phyloP scores from a whole-genome alignment of 768 basidiomycete genomes.

The Hygrocybe punicea region DNA sequence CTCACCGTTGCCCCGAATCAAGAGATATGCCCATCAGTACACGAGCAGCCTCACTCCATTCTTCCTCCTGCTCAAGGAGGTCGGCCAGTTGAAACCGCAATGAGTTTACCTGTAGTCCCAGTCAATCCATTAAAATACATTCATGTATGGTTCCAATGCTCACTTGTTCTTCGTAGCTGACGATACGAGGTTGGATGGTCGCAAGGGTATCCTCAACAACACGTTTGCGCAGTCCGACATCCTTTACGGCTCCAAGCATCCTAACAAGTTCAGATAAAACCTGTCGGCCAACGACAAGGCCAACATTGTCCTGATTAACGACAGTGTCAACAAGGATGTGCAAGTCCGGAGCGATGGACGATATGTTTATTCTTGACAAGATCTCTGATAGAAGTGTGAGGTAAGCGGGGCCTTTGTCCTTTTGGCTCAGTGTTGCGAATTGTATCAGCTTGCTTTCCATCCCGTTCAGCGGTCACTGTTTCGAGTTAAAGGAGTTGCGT shows the following conservation, averaged over 20 bases:
- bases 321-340: conserved; percentile 75
- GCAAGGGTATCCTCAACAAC: conserved; percentile 74
- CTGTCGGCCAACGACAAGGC: conserved; percentile 85
- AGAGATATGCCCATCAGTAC: conserved; percentile 90
- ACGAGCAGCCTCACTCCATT: conserved; percentile 89
- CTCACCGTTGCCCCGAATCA: conserved; percentile 83
- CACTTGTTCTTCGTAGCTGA: conserved; percentile 95
- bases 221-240: conserved; percentile 58
- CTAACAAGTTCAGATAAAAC: conserved; percentile 83
- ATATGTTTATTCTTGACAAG: conserved; percentile 48
- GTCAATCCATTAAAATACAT: not conserved
- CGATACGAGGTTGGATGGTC: conserved; percentile 71
- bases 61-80: conserved; percentile 83
- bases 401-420: conserved; percentile 80
- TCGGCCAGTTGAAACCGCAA: conserved; percentile 89
- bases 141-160: conserved; percentile 18
- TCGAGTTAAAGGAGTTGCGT: conserved; percentile 7
- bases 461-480: conserved; percentile 2
- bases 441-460: conserved; percentile 71
- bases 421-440: conserved; percentile 64
- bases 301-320: conserved; percentile 75
- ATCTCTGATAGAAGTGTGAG: conserved; percentile 65
- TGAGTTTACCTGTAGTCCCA: conserved; percentile 62
- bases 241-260: conserved; percentile 52
- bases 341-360: conserved; percentile 51